phyloP scores from a whole-genome alignment of 305 asterid species.

The Ilex paraguariensis region DNA sequence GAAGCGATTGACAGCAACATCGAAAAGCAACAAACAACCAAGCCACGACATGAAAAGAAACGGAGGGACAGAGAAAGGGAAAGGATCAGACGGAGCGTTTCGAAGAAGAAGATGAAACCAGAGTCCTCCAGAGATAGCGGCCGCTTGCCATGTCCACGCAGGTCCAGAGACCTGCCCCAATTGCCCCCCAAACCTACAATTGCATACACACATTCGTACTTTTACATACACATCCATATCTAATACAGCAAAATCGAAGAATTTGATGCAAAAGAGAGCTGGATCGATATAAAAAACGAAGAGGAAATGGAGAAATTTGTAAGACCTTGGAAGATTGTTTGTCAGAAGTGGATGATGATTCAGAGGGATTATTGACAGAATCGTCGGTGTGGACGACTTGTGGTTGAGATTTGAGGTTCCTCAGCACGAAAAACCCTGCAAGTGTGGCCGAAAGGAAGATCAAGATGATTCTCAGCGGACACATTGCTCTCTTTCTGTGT shows the following conservation, averaged over 20 bases:
- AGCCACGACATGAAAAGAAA: no score
- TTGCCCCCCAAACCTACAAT: constrained; percentile 22
- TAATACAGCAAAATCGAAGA: no score
- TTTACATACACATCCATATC: background rate
- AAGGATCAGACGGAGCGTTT: constrained; percentile 19
- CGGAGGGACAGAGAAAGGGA: no score
- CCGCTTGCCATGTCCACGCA: constrained; percentile 55
- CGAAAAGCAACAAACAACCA: no score
- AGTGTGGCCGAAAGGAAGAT: constrained; percentile 47
- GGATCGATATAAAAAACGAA: background rate
- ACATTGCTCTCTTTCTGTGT: constrained; percentile 21
- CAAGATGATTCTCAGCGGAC: constrained; percentile 41
- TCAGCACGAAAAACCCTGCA: constrained; percentile 43
- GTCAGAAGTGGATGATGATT: background rate
- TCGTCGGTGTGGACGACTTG: constrained; percentile 9
- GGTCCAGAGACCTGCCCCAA: constrained; percentile 40
- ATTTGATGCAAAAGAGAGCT: background rate
- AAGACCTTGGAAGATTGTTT: constrained; percentile 14
- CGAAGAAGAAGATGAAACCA: constrained; percentile 24
- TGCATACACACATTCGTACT: background rate
- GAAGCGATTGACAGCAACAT: no score
- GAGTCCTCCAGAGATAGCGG: constrained; percentile 45
- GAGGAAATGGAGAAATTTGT: background rate
- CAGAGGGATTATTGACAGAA: background rate
- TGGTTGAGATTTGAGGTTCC: constrained; percentile 34